phyloP scores from a whole-genome alignment of 2,329 filamentous ascomycete genomes.

The Calonectria multiphialidica region DNA sequence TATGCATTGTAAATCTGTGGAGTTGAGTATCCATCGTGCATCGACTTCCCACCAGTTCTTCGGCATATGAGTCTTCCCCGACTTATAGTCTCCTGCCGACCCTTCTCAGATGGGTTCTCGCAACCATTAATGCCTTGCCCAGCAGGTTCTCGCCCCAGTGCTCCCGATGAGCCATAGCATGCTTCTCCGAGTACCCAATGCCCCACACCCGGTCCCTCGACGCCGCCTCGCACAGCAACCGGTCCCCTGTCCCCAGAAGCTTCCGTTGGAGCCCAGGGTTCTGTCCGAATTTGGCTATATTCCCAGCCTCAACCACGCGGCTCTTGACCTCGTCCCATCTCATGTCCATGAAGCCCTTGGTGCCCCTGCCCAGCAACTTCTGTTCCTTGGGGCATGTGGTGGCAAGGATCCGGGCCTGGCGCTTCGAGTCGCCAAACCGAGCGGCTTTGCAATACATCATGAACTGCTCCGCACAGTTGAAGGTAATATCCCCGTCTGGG shows the following conservation, averaged over 20 bases:
- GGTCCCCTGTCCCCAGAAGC: conserved; percentile 47
- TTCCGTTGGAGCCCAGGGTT: conserved; percentile 42
- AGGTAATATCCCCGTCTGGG: conserved; percentile 38
- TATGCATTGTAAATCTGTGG: conserved; percentile 9
- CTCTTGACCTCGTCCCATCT: conserved; percentile 49
- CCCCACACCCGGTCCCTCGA: conserved; percentile 49
- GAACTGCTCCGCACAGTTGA: conserved; percentile 54
- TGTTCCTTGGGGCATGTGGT: conserved; percentile 44
- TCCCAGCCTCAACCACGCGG: conserved; percentile 47
- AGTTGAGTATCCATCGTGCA: not conserved
- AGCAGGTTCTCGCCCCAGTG: conserved; percentile 49
- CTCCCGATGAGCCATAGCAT: conserved; percentile 41
- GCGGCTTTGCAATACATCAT: conserved; percentile 58
- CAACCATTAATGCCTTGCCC: conserved; percentile 47
- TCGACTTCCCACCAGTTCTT: not conserved
- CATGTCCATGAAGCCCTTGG: conserved; percentile 41
- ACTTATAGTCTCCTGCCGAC: not conserved
- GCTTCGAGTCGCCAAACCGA: conserved; percentile 46
- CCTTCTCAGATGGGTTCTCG: conserved; percentile 31
- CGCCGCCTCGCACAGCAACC: conserved; percentile 47
- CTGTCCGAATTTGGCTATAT: conserved; percentile 49
- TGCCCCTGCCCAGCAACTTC: conserved; percentile 44
- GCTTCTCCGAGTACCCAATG: conserved; percentile 47
- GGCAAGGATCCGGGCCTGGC: conserved; percentile 39
- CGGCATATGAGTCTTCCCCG: not conserved